Evolutionary conservation across 2,329 filamentous ascomycete species (phyloP), one percentile per base, ranked within the genome.

Genomic region (Talaromyces marneffei): DNA sequence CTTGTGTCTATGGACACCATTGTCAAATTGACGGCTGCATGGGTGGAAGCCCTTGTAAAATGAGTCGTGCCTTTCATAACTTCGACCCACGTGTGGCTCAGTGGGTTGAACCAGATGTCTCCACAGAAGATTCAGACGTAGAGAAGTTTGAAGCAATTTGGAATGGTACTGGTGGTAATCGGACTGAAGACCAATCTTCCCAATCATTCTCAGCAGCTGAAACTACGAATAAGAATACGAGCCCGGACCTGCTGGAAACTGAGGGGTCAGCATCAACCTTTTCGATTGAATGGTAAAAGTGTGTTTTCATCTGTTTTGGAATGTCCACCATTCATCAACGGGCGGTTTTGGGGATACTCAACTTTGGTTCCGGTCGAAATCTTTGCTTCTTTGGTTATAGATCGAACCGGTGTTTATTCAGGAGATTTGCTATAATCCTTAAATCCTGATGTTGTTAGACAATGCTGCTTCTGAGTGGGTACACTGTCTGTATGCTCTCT

Each of bases 1-100:
- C 76, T 31, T 84, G 82, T 66, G 71, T 74, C 37, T 70, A 76
- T 42, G 82, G 81, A 0, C 82, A 84, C 63, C 57, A 70, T 31
- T 75, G 73, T 59, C 72, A 75, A 48, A 73, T 70, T 46, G 68
- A 69, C 9, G 67, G 67, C 29, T 75, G 73, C 20, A 37, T 4
- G 1, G 53, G 59, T 16, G 42, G 40, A 25, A 35, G 37, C n/a
- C 53, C 29, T 1, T 61, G 54, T 40, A 57, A 50, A 52, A 42
- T 46, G 23, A 27, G 27, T 18, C 44, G 18, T 14, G 14, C 31
- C 10, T 57, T 61, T 7, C 59, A 61, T 18, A 25, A 25, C 18
- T 20, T 50, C 5, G 25, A 50, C 23, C 44, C 40, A n/a, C 27
- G 37, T 3, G 53, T 61, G 2, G 23, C 52, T n/a, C 20, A 16